A percentile compares a stretch with the other conserved stretches of the same genome.
phyloP scores from a whole-genome alignment of 805 yeast genomes.

The Wickerhamiella dianesei region DNA sequence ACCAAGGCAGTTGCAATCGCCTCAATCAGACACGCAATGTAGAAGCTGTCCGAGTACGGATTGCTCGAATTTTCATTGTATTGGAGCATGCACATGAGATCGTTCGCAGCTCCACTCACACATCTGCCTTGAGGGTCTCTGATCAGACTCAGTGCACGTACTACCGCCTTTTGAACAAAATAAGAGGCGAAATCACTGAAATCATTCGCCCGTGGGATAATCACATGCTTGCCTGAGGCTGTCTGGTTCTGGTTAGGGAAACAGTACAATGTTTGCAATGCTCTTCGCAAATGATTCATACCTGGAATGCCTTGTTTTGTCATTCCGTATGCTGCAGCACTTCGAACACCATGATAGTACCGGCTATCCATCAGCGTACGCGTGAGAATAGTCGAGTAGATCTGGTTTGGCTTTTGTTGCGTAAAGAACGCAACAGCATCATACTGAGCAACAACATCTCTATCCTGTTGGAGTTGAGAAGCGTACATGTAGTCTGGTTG shows the following conservation, averaged over 20 bases:
- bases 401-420: constrained; percentile 45
- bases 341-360: constrained; percentile 78
- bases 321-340: constrained; percentile 70
- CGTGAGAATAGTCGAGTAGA: constrained; percentile 63
- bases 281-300: constrained; percentile 51
- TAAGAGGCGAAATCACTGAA: constrained; percentile 59
- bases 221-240: constrained; percentile 25
- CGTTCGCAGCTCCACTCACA: constrained; percentile 43
- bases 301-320: constrained; percentile 59
- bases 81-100: constrained; percentile 57
- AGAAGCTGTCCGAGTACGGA: constrained; percentile 58
- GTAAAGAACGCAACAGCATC: constrained; percentile 71
- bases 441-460: constrained; percentile 91
- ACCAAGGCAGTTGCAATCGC: constrained; percentile 35
- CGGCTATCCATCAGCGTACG: constrained; percentile 73
- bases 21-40: constrained; percentile 43
- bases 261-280: constrained; percentile 59
- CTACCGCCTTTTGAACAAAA: constrained; percentile 57
- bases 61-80: constrained; percentile 80
- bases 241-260: constrained; percentile 31
- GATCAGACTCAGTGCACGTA: constrained; percentile 45
- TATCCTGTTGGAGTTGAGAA: constrained; percentile 83
- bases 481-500: constrained; percentile 94
- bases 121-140: constrained; percentile 50
- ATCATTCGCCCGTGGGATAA: constrained; percentile 67